A percentile compares a stretch with the other conserved stretches of the same genome.
Evolutionary conservation across 345 rosid species (phyloP).

Genomic region (Brassica napus): DNA sequence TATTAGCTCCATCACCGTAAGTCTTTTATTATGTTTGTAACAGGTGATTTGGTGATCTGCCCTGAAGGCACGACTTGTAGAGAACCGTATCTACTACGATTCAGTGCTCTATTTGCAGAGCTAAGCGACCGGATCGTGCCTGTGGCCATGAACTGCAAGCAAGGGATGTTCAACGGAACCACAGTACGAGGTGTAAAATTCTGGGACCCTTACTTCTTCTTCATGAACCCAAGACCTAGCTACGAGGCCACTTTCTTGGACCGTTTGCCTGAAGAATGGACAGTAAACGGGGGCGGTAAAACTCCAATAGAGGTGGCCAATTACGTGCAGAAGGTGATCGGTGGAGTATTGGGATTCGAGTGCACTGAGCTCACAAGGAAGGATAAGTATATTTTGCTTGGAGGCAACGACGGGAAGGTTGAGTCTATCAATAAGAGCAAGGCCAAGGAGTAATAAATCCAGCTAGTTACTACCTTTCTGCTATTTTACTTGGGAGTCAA

Average conservation of each 20-base stretch:
- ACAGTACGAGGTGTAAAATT: slow-evolving; percentile 91
- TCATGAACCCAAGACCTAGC: slow-evolving; percentile 93
- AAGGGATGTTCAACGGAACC: slow-evolving; percentile 85
- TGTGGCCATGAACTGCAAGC: slow-evolving; percentile 85
- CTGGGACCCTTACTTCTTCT: slow-evolving; percentile 93
- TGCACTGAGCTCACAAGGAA: slow-evolving; percentile 83
- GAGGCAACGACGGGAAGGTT: slow-evolving; percentile 91
- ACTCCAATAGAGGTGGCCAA: slow-evolving; percentile 91
- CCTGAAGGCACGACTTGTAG: slow-evolving; percentile 99
- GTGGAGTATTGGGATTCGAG: slow-evolving; percentile 74
- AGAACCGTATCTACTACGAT: slow-evolving; percentile 69
- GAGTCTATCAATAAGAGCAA: slow-evolving; percentile 68
- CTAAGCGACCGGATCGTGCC: slow-evolving; percentile 96
- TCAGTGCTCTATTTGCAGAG: slow-evolving; percentile 95
- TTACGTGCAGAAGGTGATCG: slow-evolving; percentile 82
- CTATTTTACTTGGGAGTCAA: slow-evolving; percentile 27
- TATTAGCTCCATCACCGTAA: background rate
- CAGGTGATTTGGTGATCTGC: slow-evolving; percentile 91
- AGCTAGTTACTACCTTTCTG: background rate
- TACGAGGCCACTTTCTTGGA: slow-evolving; percentile 86
- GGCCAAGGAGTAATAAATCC: slow-evolving; percentile 22
- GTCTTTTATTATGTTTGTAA: slow-evolving; percentile 6
- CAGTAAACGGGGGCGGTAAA: slow-evolving; percentile 81
- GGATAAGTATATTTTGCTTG: slow-evolving; percentile 83
- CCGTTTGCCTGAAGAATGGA: slow-evolving; percentile 78